These are phyloP conservation scores for Euclidium syriacum DNA, from an alignment of 345 rosid species.

Conservation along the genomic window DNA sequence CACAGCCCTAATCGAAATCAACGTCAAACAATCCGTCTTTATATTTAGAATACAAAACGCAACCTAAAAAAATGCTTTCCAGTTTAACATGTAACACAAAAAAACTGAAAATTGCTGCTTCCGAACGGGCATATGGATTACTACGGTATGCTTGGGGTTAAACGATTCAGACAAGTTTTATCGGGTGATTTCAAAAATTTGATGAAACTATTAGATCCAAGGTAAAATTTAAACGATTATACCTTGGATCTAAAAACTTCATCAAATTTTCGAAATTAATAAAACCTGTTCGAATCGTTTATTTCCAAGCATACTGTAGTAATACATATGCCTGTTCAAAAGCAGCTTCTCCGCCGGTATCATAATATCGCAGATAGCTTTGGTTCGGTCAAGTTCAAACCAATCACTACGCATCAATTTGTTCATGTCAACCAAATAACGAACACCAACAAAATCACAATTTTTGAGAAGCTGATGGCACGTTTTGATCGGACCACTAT, in stretches of 20 bases:
- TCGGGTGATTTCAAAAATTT: slow-evolving; percentile 29
- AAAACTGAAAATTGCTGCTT: too few species aligned
- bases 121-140: slow-evolving; percentile 25
- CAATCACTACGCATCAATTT: background rate
- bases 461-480: background rate
- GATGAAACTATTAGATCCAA: slow-evolving; percentile 29
- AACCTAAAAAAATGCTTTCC: too few species aligned
- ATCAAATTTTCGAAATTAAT: slow-evolving; percentile 30
- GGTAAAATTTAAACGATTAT: slow-evolving; percentile 30
- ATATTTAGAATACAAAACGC: too few species aligned
- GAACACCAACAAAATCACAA: background rate
- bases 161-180: background rate
- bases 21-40: too few species aligned
- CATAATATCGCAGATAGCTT: slow-evolving; percentile 39
- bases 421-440: background rate
- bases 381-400: slow-evolving; percentile 28
- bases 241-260: slow-evolving; percentile 26
- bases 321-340: slow-evolving; percentile 22
- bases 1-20: too few species aligned
- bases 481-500: background rate
- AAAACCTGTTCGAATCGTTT: slow-evolving; percentile 6
- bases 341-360: slow-evolving; percentile 32
- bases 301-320: slow-evolving; percentile 40
- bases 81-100: too few species aligned
- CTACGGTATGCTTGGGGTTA: slow-evolving; percentile 40